Base-by-base conservation (phyloP, 2,329 filamentous ascomycete species). In the Helicocarpus griseus region DNA sequence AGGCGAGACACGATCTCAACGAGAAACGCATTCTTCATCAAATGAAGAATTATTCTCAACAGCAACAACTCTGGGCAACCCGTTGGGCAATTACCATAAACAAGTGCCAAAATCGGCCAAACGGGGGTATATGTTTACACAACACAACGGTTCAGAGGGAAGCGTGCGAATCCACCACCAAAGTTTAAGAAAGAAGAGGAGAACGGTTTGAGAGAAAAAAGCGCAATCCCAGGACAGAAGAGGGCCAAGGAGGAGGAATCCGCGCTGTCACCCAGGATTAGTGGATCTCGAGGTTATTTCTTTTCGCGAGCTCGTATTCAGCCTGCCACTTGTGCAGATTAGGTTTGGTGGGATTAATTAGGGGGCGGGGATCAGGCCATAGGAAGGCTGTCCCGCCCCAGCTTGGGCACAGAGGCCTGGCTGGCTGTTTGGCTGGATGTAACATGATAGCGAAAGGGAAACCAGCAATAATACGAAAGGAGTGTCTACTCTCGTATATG, bases 21-120 rank as follows among this genome's bases (percentile, higher is more conserved):
- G 44, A 35, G 29, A 36, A n/a, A 17, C 44, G 28, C 44, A 47
- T 47, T 33, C 29, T 36, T 47, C 44, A 47, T 35, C n/a, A 22
- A 40, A 47, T 21, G 44, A 47, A 46, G 43, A 14, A 8, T 26
- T 31, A 1, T n/a, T n/a, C 44, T 47, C 17, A 35, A 24, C 9
- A 24, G 17, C 22, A 44, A n/a, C n/a, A n/a, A n/a, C n/a, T n/a
- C n/a, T n/a, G n/a, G n/a, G n/a, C n/a, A n/a, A n/a, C n/a, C n/a
- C n/a, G n/a, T n/a, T n/a, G n/a, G n/a, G n/a, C n/a, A n/a, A n/a
- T n/a, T n/a, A n/a, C n/a, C n/a, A 17, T 36, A 14, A 36, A 14
- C 33, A 36, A 14, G 19, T 36, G 13, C 14, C n/a, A 17, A 22
- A 26, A 26, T n/a, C 7, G 13, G 21, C 22, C 9, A 21, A 13